phyloP scores from a whole-genome alignment of 1,139 yeast genomes.

The Zygosaccharomyces sapae region DNA sequence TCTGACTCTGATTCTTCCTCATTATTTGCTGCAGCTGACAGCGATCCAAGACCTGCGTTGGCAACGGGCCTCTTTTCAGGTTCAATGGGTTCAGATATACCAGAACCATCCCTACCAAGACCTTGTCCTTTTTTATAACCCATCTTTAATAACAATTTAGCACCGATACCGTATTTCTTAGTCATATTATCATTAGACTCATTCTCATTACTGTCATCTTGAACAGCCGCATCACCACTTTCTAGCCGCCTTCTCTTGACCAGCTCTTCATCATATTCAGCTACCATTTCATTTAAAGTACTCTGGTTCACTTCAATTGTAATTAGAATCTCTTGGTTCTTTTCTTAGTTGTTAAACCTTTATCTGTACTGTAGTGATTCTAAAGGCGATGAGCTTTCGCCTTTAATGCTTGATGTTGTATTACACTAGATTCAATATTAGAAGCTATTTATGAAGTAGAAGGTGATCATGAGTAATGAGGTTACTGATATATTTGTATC shows the following conservation, averaged over 20 bases:
- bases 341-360: not conserved
- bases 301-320: not conserved
- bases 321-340: too few relatives aligned
- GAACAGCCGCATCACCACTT: conserved; percentile 15
- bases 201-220: conserved; percentile 13
- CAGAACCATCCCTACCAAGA: conserved; percentile 64
- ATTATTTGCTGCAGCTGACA: conserved; percentile 17
- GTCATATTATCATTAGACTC: conserved; percentile 12
- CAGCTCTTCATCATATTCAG: not conserved
- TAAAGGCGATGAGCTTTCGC: not conserved
- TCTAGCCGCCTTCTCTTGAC: conserved; percentile 11
- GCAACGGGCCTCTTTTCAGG: conserved; percentile 63
- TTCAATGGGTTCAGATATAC: conserved; percentile 75
- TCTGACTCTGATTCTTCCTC: conserved; percentile 13
- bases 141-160: conserved; percentile 72
- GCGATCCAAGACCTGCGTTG: conserved; percentile 60
- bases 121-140: conserved; percentile 85
- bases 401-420: not conserved
- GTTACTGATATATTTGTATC: conserved; percentile 31
- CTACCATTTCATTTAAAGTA: not conserved
- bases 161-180: conserved; percentile 75
- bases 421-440: not conserved
- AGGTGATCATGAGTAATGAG: conserved; percentile 13
- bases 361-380: not conserved
- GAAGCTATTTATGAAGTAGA: not conserved